phyloP scores from a whole-genome alignment of 192 early-diverging fungal species.

The Glomus cerebriforme region DNA sequence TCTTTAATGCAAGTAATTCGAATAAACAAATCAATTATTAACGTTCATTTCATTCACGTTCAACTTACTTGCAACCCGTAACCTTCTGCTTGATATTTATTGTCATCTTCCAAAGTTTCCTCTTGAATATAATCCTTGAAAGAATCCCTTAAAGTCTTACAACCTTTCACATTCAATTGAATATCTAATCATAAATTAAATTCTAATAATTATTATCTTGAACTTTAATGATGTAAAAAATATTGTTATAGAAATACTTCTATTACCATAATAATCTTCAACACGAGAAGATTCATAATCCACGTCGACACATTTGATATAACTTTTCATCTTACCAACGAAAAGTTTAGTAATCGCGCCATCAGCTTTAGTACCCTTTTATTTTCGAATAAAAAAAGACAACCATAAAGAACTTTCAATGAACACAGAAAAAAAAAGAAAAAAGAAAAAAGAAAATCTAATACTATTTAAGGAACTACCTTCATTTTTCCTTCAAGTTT shows the following conservation, averaged over 20 bases:
- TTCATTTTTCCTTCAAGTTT: conserved; percentile 98
- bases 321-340: conserved; percentile 97
- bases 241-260: not conserved
- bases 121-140: conserved; percentile 89
- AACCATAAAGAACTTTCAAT: not conserved
- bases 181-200: conserved; percentile 69
- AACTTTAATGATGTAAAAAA: not conserved
- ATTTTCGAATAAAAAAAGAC: not conserved
- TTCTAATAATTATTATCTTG: not conserved
- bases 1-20: not conserved
- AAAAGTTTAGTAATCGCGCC: conserved; percentile 92
- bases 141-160: conserved; percentile 81
- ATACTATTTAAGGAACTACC: conserved; percentile 41
- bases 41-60: not conserved
- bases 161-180: conserved; percentile 96
- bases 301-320: conserved; percentile 94
- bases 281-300: conserved; percentile 92
- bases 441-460: not conserved
- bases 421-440: not conserved
- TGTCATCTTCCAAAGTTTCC: conserved; percentile 95
- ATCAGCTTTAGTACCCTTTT: conserved; percentile 88
- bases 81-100: conserved; percentile 94
- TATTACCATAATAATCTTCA: conserved; percentile 89
- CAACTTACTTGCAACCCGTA: conserved; percentile 74
- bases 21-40: not conserved